A percentile compares a stretch with the other conserved stretches of the same genome.
These are phyloP conservation scores for Phytophthora fragariae DNA, from an alignment of 352 stramenopile species.

Conservation along the genomic window DNA sequence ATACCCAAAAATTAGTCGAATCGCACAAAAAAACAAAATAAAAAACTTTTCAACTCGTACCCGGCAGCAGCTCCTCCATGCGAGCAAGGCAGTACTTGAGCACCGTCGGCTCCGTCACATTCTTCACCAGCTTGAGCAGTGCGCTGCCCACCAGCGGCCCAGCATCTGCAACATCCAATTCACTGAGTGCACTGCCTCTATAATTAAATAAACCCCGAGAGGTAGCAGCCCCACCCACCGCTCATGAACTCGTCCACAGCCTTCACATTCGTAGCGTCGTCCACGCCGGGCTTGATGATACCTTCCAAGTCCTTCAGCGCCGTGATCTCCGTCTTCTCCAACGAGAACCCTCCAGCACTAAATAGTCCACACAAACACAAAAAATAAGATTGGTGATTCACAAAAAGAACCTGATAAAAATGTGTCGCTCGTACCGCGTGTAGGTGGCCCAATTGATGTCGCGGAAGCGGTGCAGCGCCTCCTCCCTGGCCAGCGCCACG, in stretches of 20 bases:
- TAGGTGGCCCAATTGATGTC: slow-evolving; percentile 93
- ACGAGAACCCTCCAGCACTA: slow-evolving; percentile 79
- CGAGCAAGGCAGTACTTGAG: slow-evolving; percentile 88
- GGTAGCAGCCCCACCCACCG: slow-evolving; percentile 27
- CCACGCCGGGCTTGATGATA: slow-evolving; percentile 68
- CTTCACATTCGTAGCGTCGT: slow-evolving; percentile 67
- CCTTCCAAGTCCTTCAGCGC: slow-evolving; percentile 87
- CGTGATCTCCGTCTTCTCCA: slow-evolving; percentile 88
- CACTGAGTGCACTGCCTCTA: neutral
- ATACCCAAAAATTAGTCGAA: slow-evolving; percentile 4
- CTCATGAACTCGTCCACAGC: slow-evolving; percentile 79
- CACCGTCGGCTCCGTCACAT: slow-evolving; percentile 88
- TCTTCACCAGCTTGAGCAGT: slow-evolving; percentile 88
- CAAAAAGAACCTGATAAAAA: neutral
- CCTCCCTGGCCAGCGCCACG: slow-evolving; percentile 76
- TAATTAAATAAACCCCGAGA: neutral
- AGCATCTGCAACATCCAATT: slow-evolving; percentile 49
- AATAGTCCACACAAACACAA: neutral
- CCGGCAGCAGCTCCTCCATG: slow-evolving; percentile 87
- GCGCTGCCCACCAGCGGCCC: slow-evolving; percentile 65
- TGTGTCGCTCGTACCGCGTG: slow-evolving; percentile 58
- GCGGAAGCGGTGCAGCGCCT: slow-evolving; percentile 87
- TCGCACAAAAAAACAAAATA: neutral
- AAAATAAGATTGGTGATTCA: slow-evolving; percentile 1
- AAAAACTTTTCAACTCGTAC: slow-evolving; percentile 31